phyloP scores from a whole-genome alignment of 768 basidiomycete genomes.

The Amanita polypyramis region DNA sequence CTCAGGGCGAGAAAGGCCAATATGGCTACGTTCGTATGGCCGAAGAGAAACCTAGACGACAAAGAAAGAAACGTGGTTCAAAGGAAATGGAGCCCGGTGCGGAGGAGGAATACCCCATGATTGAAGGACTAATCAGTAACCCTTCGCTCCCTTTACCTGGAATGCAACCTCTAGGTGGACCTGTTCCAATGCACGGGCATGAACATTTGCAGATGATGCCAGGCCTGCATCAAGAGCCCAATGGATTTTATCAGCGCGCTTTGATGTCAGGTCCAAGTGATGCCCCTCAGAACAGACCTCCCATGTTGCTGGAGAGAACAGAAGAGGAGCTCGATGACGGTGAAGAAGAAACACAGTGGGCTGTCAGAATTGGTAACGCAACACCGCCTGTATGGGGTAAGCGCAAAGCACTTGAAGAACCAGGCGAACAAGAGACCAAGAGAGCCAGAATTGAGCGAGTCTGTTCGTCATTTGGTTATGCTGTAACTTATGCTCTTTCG shows the following conservation, averaged over 20 bases:
- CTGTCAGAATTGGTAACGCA: constrained; percentile 47
- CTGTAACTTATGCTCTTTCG: neutral
- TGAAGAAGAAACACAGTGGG: constrained; percentile 55
- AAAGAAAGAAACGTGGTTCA: constrained; percentile 36
- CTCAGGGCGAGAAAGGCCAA: constrained; percentile 67
- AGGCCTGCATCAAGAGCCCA: constrained; percentile 12
- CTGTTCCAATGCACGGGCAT: constrained; percentile 7
- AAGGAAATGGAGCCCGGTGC: constrained; percentile 12
- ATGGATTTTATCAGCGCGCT: constrained; percentile 10
- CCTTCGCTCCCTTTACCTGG: neutral
- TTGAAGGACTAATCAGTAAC: constrained; percentile 13
- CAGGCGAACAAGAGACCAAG: constrained; percentile 17
- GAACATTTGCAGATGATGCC: constrained; percentile 9
- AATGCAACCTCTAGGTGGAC: constrained; percentile 7
- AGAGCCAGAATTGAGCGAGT: constrained; percentile 40
- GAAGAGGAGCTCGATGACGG: constrained; percentile 61
- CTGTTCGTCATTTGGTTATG: neutral
- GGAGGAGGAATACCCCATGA: constrained; percentile 13
- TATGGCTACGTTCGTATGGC: constrained; percentile 73
- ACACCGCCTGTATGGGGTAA: constrained; percentile 66
- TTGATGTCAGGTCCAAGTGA: constrained; percentile 10
- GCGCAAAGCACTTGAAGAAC: constrained; percentile 34
- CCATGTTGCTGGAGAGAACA: constrained; percentile 14
- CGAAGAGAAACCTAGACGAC: constrained; percentile 57
- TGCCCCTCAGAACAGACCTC: constrained; percentile 5